Conservation (phyloP, 2,329 filamentous ascomycete genomes). For the Fusarium pseudonygamai region DNA sequence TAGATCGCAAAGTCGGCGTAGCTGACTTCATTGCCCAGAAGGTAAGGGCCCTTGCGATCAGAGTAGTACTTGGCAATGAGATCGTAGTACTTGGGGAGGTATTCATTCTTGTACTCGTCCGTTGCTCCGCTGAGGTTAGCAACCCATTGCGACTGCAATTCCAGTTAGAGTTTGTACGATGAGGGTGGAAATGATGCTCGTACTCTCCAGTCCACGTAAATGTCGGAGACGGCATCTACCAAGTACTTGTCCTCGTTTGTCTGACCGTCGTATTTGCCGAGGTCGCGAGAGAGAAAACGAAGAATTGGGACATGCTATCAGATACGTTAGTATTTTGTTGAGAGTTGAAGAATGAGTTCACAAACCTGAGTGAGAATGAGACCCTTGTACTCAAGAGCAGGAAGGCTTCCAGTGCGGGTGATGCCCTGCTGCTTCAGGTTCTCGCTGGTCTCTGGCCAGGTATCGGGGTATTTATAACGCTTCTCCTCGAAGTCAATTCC, state of each 20-base stretch:
- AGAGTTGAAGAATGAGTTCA: neutral
- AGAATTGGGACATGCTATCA: conserved; percentile 13
- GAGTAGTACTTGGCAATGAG: conserved; percentile 18
- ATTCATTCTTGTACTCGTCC: conserved; percentile 22
- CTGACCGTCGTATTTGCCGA: conserved; percentile 25
- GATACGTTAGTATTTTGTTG: neutral
- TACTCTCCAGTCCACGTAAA: conserved; percentile 27
- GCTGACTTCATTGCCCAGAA: conserved; percentile 16
- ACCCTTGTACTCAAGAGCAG: conserved; percentile 50
- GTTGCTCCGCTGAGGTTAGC: neutral
- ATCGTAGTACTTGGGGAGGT: conserved; percentile 12
- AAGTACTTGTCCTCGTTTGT: conserved; percentile 18
- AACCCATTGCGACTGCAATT: conserved; percentile 1
- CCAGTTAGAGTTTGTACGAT: accelerated
- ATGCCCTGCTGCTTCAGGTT: conserved; percentile 42
- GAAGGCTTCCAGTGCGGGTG: conserved; percentile 47
- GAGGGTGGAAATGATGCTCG: accelerated
- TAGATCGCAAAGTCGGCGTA: conserved; percentile 26
- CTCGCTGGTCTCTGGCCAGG: conserved; percentile 33
- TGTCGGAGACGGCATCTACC: conserved; percentile 14
- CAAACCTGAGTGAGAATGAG: conserved; percentile 37
- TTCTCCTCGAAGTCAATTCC: conserved; percentile 25
- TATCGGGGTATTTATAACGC: conserved; percentile 26
- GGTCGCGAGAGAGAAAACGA: conserved; percentile 16
- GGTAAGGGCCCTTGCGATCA: conserved; percentile 22